Percentiles rank a stretch among this genome's conserved stretches.
Evolutionary conservation across 495 filamentous ascomycete species (phyloP).

Genomic region (Choiromyces venosus): DNA sequence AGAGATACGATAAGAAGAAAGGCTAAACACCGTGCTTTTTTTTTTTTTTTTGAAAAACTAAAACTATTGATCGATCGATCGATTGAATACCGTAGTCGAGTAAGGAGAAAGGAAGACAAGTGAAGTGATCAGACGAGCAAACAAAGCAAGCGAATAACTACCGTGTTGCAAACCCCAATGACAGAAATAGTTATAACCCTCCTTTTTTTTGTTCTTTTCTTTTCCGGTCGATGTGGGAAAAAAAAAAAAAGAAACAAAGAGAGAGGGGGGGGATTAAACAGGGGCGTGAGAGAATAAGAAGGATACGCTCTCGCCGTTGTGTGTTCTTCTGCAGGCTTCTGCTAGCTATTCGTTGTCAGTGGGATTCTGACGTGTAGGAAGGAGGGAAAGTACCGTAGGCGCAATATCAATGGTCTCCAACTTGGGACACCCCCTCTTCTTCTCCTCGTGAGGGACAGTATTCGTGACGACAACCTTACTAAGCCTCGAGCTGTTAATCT

Average conservation of each 20-base stretch:
- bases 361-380: conserved; percentile 23
- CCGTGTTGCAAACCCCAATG: neutral
- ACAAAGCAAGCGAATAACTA: neutral
- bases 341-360: conserved; percentile 42
- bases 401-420: conserved; percentile 90
- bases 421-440: conserved; percentile 69
- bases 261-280: conserved; percentile 41
- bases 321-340: conserved; percentile 74
- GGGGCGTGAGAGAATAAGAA: conserved; percentile 93
- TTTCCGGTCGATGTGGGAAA: neutral
- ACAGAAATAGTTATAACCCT: neutral
- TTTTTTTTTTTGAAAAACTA: no score
- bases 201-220: neutral
- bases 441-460: conserved; percentile 83
- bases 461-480: conserved; percentile 90
- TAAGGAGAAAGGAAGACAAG: no score
- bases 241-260: conserved; percentile 2
- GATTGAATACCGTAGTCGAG: no score
- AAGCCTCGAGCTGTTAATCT: conserved; percentile 73
- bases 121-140: neutral
- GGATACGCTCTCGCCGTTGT: conserved; percentile 90
- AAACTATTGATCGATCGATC: no score
- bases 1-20: neutral
- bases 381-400: conserved; percentile 55
- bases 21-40: neutral